Base-by-base conservation (phyloP, 371 early-diverging fungal genomes). In the Saksenaea vasiformis region DNA sequence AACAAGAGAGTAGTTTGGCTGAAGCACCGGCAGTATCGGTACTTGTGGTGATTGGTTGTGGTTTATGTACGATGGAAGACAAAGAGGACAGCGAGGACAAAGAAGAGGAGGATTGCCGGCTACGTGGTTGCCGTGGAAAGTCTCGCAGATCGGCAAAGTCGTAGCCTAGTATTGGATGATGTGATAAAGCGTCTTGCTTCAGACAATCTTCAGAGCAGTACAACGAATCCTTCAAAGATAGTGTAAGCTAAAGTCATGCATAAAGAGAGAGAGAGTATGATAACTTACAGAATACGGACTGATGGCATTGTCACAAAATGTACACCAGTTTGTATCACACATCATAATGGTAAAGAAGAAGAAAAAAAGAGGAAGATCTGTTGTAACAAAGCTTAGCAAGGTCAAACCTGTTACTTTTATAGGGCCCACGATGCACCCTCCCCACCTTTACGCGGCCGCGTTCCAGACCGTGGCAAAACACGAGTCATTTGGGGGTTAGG, bases 141-240 rank as follows among this genome's bases (percentile, higher is more conserved):
- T 60, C 59, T 47, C 44, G 55, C 26, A 65, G 44, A 15, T 65
- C 66, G 22, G 67, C 51, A 39, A 56, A 70, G 17, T 70, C 64
- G 35, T 70, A 70, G 10, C 66, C 70, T 15, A 65, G 61, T 60
- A 69, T 58, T 17, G 70, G 70, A 19, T 62, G 64, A 51, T 62
- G 66, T 11, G 51, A 27, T 17, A 67, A 26, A 0, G 72, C 72
- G 44, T 71, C 72, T 44, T 59, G 62, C 11, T 59, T 57, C 17
- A 71, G 24, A 51, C 72, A 71, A 13, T 65, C 68, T 53, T 67
- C 68, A 15, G 72, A 71, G 56, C 72, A 71, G 53, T 71, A 71
- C 3, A 71, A 36, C 5, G 72, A 71, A 57, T 65, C 60, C 67
- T 67, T 55, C 15, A 47, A 17, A 53, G 24, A 19, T 17, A 7